phyloP scores from a whole-genome alignment of 768 basidiomycete species.

The Fistulinella prunicolor region DNA sequence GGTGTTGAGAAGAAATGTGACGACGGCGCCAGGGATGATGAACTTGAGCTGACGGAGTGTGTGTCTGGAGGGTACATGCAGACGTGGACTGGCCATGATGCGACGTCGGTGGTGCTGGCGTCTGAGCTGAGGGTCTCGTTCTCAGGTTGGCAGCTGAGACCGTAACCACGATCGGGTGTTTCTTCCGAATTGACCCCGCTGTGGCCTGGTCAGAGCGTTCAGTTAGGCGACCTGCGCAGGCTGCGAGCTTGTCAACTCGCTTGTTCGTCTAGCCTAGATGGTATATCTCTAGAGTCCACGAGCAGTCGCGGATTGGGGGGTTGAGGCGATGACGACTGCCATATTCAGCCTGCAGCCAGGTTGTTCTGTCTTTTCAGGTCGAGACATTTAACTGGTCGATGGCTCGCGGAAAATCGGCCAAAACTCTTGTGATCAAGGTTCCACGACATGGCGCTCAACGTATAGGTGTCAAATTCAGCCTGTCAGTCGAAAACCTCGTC shows the following conservation, averaged over 20 bases:
- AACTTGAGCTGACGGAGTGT: conserved; percentile 71
- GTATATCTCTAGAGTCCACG: no score
- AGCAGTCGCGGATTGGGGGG: not conserved
- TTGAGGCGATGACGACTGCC: conserved; percentile 4
- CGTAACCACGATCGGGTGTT: conserved; percentile 1
- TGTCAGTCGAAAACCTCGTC: conserved; percentile 56
- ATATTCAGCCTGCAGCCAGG: conserved; percentile 19
- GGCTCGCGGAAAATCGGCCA: conserved; percentile 47
- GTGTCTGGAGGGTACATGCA: conserved; percentile 41
- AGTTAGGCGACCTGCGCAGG: no score
- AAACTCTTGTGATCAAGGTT: conserved; percentile 59
- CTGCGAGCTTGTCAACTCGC: no score
- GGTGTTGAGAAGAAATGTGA: conserved; percentile 64
- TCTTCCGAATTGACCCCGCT: not conserved
- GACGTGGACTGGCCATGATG: conserved; percentile 20
- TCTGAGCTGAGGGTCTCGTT: not conserved
- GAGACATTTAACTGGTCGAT: conserved; percentile 11
- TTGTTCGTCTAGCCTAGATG: no score
- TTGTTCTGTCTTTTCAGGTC: no score
- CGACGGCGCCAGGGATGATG: conserved; percentile 61
- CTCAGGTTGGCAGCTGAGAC: conserved; percentile 8
- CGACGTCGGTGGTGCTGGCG: no score
- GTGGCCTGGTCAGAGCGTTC: no score
- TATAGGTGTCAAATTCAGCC: conserved; percentile 59
- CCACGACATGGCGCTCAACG: conserved; percentile 75